Conservation (phyloP, 257 asterid species). For the Striga asiatica region DNA sequence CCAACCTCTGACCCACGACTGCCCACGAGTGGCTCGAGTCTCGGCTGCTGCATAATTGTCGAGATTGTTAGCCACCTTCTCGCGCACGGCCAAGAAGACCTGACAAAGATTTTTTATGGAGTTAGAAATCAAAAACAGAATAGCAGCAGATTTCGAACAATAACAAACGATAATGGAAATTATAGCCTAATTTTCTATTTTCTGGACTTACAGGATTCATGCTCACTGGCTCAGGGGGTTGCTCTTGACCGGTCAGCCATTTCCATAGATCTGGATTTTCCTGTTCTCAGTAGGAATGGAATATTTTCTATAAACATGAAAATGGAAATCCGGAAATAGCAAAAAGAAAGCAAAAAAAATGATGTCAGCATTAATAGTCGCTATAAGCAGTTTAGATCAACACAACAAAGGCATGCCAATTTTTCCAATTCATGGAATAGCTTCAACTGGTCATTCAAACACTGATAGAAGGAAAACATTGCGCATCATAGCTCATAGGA, state of each 20-base stretch:
- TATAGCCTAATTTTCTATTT: not conserved
- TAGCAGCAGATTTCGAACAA: not conserved
- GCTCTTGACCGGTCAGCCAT: slow-evolving; percentile 86
- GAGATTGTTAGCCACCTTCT: slow-evolving; percentile 56
- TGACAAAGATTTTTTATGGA: slow-evolving; percentile 17
- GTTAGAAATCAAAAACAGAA: too few species aligned
- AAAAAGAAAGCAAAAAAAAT: too few species aligned
- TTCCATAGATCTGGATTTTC: slow-evolving; percentile 95
- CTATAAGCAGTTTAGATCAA: not conserved
- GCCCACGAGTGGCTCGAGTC: slow-evolving; percentile 69
- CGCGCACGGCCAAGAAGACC: slow-evolving; percentile 62
- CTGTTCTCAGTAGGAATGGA: too few species aligned
- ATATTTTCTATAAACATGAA: too few species aligned
- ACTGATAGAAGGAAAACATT: not conserved
- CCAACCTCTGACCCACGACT: slow-evolving; percentile 96
- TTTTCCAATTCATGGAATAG: not conserved
- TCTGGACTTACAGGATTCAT: slow-evolving; percentile 54
- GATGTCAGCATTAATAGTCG: not conserved
- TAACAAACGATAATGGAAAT: not conserved
- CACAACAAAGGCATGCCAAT: not conserved
- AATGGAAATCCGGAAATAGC: too few species aligned
- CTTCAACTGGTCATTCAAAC: not conserved
- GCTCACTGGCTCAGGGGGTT: slow-evolving; percentile 64
- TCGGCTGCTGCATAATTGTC: slow-evolving; percentile 62
- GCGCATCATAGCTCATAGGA: not conserved